Conservation (phyloP, 2,329 filamentous ascomycete genomes). For the Eutypa lata region DNA sequence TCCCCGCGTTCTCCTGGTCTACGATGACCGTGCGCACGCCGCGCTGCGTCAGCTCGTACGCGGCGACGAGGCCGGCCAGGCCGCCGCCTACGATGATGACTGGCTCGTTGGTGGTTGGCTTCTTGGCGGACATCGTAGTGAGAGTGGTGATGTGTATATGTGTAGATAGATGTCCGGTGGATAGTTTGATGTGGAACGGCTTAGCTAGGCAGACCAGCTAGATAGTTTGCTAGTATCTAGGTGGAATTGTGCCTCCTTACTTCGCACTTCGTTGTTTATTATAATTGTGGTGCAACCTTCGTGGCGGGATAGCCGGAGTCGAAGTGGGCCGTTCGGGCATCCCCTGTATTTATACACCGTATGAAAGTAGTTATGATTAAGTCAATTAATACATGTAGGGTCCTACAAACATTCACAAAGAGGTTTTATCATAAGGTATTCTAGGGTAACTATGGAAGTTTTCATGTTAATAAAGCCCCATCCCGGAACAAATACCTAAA, state of each 20-base stretch:
- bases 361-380: no score
- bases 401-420: no score
- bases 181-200: background rate
- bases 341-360: no score
- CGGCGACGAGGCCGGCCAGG: conserved; percentile 57
- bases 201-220: no score
- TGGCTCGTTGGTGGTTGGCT: conserved; percentile 23
- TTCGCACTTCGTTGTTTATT: background rate
- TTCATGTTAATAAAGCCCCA: no score
- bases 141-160: background rate
- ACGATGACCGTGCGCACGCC: conserved; percentile 49
- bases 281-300: background rate
- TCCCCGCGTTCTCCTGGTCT: conserved; percentile 56
- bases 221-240: no score
- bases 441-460: no score
- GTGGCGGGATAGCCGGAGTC: background rate
- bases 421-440: no score
- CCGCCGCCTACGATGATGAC: conserved; percentile 57
- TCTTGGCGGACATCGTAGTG: background rate
- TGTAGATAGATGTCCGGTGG: background rate
- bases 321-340: background rate
- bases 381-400: no score
- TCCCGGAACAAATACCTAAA: no score
- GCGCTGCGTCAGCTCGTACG: conserved; percentile 52
- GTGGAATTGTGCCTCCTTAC: no score